Evolutionary conservation across 192 early-diverging fungal genomes (phyloP), one percentile per base, ranked within the genome.

Genomic region (Ramicandelaber brevisporus): DNA sequence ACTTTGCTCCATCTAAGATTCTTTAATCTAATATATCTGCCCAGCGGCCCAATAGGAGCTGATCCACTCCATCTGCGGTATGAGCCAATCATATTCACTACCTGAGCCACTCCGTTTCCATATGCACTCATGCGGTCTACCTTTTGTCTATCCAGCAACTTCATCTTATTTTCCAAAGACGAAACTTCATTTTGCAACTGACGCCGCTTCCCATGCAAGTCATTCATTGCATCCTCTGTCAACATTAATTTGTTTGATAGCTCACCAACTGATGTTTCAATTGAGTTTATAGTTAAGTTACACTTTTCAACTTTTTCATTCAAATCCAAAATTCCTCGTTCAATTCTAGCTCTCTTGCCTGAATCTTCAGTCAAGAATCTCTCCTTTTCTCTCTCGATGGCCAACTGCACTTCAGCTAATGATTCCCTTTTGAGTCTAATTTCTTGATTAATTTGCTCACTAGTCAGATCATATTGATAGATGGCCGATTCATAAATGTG

Each of bases 121-220:
- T 72, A 90, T 1, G 76, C 76, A 10, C 40, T 61, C 21, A 90
- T 37, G 3, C 56, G 43, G 35, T 90, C 57, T n/a, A 57, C 44
- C 18, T 59, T 62, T 24, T 74, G 69, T 7, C 50, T 49, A 22
- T 46, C 27, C 29, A 90, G 40, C 3, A 66, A 36, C 13, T 46
- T 33, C 15, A 76, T 43, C 2, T 6, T 53, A 16, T 9, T 6
- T 2, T 33, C 13, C 0, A 6, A 8, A 1, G 2, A 6, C n/a
- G 6, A 14, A 0, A 16, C 14, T 2, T 27, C 7, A 6, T 31
- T 37, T 36, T 34, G 7, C 10, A 19, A 14, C 24, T 25, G 24
- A 25, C 11, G 11, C 11, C 24, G 24, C 24, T 11, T 25, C 24
- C 11, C 8, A 8, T 25, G 8, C 24, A 11, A 8, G 24, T 25